Base-by-base conservation (phyloP, 352 stramenopile species). In the Globisporangium alternatum region DNA sequence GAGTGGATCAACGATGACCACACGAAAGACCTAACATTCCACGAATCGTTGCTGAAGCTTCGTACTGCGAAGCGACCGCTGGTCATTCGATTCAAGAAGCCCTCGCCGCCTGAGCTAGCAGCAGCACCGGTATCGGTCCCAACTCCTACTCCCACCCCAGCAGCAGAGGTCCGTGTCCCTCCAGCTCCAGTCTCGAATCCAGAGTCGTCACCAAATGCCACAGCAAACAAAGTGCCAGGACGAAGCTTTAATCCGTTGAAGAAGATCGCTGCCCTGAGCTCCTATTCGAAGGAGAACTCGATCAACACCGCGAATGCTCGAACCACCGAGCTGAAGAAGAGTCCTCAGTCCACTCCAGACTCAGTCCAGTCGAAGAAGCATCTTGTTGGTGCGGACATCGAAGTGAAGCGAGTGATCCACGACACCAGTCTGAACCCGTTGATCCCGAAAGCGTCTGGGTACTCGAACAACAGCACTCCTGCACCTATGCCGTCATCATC, bases 1-100 rank as follows among this genome's bases (percentile, higher is more conserved):
- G 68, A 79, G 45, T 94, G 83, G 83, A 93, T 96, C 60, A 96
- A 96, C 60, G 87, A 94, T 45, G 87, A 96, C 30, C 74, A 70
- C 35, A 86, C 85, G 2, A 76, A 82, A 15, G 83, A 83, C 7
- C 44, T 96, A 48, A 81, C 77, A 19, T 96, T 96, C 74, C 82
- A 94, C 66, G 87, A 94, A 28, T 75, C 85, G 1, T 62, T 96
- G n/a, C 76, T 93, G 0, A 94, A 93, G 70, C 68, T 96, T 44
- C 85, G 87, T 9, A 93, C 82, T 17, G 87, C 87, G 15, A 94
- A 94, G 68, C 71, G 87, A 1, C 87, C 87, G 31, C 74, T 96
- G 2, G 76, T 93, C 21, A 90, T 96, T 71, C 85, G 87, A 33
- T 94, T 96, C 66, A 91, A 89, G 70, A 90, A 90, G 55, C 72